A percentile compares a stretch with the other conserved stretches of the same genome.
Evolutionary conservation across 805 yeast species (phyloP).

Genomic region (Blastobotrys parvus): DNA sequence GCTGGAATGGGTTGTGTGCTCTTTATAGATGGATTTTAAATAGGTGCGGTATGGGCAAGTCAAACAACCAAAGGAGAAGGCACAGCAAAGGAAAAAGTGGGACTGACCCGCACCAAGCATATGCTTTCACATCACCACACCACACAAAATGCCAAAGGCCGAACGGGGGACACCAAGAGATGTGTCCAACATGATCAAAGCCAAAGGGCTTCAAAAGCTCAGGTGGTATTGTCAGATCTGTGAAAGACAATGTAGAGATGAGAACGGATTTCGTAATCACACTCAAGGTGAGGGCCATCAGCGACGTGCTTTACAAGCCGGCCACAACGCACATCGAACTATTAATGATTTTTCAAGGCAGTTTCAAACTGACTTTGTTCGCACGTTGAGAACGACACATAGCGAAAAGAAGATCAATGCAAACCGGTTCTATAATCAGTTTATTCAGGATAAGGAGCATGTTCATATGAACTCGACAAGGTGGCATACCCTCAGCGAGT

Average conservation of each 20-base stretch:
- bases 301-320: conserved; percentile 43
- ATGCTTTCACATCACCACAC: no score
- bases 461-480: conserved; percentile 85
- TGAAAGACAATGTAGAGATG: conserved; percentile 89
- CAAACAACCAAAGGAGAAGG: no score
- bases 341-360: conserved; percentile 51
- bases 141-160: conserved; percentile 50
- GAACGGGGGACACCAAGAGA: conserved; percentile 62
- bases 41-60: no score
- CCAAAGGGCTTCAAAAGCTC: conserved; percentile 77
- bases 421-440: conserved; percentile 84
- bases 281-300: conserved; percentile 73
- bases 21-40: no score
- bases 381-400: conserved; percentile 55
- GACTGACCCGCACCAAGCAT: no score
- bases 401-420: conserved; percentile 76
- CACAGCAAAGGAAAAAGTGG: no score
- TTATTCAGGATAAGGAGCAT: conserved; percentile 74
- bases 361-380: conserved; percentile 59
- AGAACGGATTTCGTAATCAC: conserved; percentile 90
- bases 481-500: conserved; percentile 64
- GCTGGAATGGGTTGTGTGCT: no score
- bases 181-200: conserved; percentile 67
- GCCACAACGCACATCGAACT: conserved; percentile 33
- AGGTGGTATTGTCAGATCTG: conserved; percentile 86